A percentile compares a stretch with the other conserved stretches of the same genome.
These are phyloP conservation scores for Dissophora ornata DNA, from an alignment of 192 early-diverging fungal genomes.

Conservation along the genomic window DNA sequence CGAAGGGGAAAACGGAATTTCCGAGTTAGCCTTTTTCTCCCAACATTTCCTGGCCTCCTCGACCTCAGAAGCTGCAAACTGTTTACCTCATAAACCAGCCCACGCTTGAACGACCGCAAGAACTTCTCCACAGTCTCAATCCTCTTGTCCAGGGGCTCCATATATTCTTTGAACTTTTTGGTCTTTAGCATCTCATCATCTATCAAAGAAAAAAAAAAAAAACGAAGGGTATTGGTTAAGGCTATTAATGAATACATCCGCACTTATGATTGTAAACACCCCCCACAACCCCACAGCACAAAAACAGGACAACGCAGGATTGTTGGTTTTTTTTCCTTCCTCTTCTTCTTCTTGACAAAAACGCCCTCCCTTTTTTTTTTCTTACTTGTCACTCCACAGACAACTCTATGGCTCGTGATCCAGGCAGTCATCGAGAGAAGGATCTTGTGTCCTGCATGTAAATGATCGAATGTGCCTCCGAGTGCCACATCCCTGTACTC, in stretches of 20 bases:
- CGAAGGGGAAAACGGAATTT: background rate
- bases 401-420: slow-evolving; percentile 68
- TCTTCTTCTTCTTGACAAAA: too few species aligned
- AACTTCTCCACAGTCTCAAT: slow-evolving; percentile 71
- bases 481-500: slow-evolving; percentile 70
- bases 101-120: slow-evolving; percentile 61
- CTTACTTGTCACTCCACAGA: slow-evolving; percentile 83
- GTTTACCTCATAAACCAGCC: slow-evolving; percentile 59
- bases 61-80: too few species aligned
- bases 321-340: too few species aligned
- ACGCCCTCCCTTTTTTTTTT: too few species aligned
- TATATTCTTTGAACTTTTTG: slow-evolving; percentile 75
- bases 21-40: background rate
- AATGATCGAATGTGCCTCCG: slow-evolving; percentile 98
- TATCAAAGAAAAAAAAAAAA: slow-evolving; percentile 6
- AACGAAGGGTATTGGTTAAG: too few species aligned
- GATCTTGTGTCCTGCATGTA: slow-evolving; percentile 96
- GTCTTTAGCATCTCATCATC: slow-evolving; percentile 72
- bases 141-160: slow-evolving; percentile 75
- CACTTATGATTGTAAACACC: too few species aligned
- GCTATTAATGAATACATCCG: too few species aligned
- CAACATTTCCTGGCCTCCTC: too few species aligned
- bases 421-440: slow-evolving; percentile 85
- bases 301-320: too few species aligned
- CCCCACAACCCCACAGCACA: too few species aligned